Conservation (phyloP, 768 basidiomycete species). For the Gautieria morchelliformis region DNA sequence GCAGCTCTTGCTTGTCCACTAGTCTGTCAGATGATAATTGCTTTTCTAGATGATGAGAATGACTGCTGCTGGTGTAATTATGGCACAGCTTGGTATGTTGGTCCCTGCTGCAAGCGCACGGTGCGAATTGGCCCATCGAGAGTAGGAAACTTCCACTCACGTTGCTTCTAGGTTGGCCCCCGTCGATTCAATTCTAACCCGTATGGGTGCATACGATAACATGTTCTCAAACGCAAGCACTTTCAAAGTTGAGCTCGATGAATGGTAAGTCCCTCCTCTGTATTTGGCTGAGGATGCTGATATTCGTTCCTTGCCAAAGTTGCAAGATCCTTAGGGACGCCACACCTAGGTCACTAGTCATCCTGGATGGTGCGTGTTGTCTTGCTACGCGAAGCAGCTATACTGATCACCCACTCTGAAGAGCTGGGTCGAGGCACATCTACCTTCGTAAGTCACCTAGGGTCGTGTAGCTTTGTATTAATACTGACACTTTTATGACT, state of each 20-base stretch:
- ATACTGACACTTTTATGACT: slow-evolving; percentile 10
- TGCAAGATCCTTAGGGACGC: slow-evolving; percentile 91
- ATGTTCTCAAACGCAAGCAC: slow-evolving; percentile 93
- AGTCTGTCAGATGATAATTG: slow-evolving; percentile 3
- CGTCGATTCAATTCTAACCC: slow-evolving; percentile 84
- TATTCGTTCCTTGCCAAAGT: slow-evolving; percentile 26
- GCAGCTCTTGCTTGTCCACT: background rate
- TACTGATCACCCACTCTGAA: slow-evolving; percentile 20
- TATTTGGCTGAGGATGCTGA: background rate
- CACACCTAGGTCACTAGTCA: slow-evolving; percentile 88
- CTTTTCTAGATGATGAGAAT: slow-evolving; percentile 69
- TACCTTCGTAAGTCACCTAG: slow-evolving; percentile 54
- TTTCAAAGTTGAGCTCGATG: slow-evolving; percentile 97
- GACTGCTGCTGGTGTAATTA: slow-evolving; percentile 92
- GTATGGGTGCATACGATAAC: slow-evolving; percentile 98
- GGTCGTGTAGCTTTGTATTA: background rate
- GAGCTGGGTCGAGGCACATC: slow-evolving; percentile 95
- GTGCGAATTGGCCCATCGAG: slow-evolving; percentile 27
- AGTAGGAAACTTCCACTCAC: background rate
- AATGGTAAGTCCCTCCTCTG: slow-evolving; percentile 52
- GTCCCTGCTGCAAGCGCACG: slow-evolving; percentile 80
- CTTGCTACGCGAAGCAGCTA: background rate
- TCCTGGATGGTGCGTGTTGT: slow-evolving; percentile 72
- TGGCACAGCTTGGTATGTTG: slow-evolving; percentile 94
- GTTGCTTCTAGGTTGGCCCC: slow-evolving; percentile 56